These are phyloP conservation scores for Penicillium sp. DNA, from an alignment of 2,329 filamentous ascomycete genomes.

Conservation along the genomic window DNA sequence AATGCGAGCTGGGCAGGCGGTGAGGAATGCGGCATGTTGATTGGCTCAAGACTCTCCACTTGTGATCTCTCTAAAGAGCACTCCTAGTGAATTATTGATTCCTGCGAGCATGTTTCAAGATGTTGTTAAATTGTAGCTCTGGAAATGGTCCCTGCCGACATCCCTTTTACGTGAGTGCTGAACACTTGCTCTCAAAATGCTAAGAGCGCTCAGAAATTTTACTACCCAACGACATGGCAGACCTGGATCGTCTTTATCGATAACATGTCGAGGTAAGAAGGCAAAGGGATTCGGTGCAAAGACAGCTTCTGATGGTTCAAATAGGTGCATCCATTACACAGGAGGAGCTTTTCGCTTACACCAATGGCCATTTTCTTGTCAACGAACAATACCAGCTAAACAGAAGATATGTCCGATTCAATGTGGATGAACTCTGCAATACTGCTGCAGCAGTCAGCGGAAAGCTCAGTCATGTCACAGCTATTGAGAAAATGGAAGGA, in stretches of 20 bases:
- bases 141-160: too few relatives aligned
- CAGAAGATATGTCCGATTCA: conserved; percentile 24
- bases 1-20: conserved; percentile 33
- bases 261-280: conserved; percentile 18
- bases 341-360: conserved; percentile 28
- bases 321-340: conserved; percentile 23
- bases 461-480: conserved; percentile 13
- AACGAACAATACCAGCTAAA: conserved; percentile 24
- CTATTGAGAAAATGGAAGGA: conserved; percentile 30
- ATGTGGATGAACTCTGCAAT: conserved; percentile 24
- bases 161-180: background rate
- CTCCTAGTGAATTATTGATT: background rate
- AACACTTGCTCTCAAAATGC: conserved; percentile 3
- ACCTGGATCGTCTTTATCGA: conserved; percentile 9
- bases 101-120: too few relatives aligned
- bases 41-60: background rate
- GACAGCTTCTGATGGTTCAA: conserved; percentile 5
- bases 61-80: background rate
- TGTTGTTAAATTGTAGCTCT: too few relatives aligned
- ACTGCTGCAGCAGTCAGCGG: conserved; percentile 14
- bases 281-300: conserved; percentile 4
- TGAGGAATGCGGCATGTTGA: background rate
- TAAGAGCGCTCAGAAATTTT: conserved; percentile 6
- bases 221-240: conserved; percentile 1
- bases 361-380: conserved; percentile 29